Base-by-base conservation (phyloP, 2,329 filamentous ascomycete species). In the Ambrosiella xylebori region DNA sequence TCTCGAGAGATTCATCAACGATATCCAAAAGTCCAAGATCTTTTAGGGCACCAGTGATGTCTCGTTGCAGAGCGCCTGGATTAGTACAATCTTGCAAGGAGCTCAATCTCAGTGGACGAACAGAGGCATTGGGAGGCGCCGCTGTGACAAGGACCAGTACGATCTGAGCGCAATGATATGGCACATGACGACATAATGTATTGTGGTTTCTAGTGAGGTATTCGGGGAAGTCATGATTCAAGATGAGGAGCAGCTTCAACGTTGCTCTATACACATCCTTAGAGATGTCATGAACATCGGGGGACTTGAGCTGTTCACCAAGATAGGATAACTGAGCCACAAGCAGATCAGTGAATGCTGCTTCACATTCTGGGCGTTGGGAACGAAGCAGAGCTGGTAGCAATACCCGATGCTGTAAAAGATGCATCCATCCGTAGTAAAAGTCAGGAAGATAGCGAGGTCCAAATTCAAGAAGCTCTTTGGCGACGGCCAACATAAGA, bases 211-310 rank as follows among this genome's bases (percentile, higher is more conserved):
- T 87, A 5, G 87, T 85, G 47, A 98, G 73, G 69, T 95, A 98
- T 59, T 96, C 89, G 0, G 91, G 86, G 70, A 88, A 97, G 68
- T 98, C 93, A 66, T 97, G 93, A 64, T 95, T 87, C 57, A 98
- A 74, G 56, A 95, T 79, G 39, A 95, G 74, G 57, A 97, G 73
- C 61, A 96, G 79, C 66, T 94, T 89, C 53, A 95, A 73, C 1
- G 86, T 81, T 7, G 85, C 88, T 61, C 88, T 84, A 68, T 95
- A 96, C 61, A 95, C 80, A 57, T 91, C 87, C 67, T 88, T 90
- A 39, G 84, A 81, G 55, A 86, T 77, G 39, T 80, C 75, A 2
- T 82, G 76, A 13, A 88, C 77, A 59, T 82, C 82, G 36, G 83
- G 73, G 8, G 82, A 78, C 70, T 91, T 93, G 63, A 95, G 75